phyloP scores from a whole-genome alignment of 768 basidiomycete species.

The Lactarius hatsudake region DNA sequence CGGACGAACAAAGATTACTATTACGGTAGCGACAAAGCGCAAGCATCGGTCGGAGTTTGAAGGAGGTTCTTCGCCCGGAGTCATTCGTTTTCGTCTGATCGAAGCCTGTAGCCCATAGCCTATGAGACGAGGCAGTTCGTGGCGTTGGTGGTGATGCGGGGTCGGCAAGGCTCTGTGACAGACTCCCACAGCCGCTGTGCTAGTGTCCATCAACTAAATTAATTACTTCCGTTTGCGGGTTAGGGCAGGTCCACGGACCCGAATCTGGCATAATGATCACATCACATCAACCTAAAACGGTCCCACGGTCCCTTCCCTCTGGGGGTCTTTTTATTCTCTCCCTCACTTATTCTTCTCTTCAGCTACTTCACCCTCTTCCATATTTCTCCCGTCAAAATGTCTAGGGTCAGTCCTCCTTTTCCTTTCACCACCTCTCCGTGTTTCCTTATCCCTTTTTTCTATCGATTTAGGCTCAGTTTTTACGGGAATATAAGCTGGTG shows the following conservation, averaged over 20 bases:
- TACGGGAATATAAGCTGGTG: slow-evolving; percentile 97
- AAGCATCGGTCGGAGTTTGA: neutral
- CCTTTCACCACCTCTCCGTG: neutral
- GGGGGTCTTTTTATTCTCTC: neutral
- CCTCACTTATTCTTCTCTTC: neutral
- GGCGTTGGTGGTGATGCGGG: neutral
- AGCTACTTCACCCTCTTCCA: neutral
- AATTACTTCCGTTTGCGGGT: too few relatives aligned
- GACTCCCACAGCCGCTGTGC: too few relatives aligned
- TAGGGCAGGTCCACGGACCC: neutral
- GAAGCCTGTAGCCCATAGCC: neutral
- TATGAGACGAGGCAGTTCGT: neutral
- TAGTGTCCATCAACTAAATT: too few relatives aligned
- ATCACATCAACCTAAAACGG: neutral
- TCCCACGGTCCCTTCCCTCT: neutral
- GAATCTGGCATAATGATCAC: neutral
- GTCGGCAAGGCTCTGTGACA: too few relatives aligned
- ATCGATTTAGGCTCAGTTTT: slow-evolving; percentile 71
- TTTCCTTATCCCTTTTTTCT: neutral
- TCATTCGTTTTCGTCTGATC: neutral
- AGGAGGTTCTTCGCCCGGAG: neutral
- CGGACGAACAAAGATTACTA: neutral
- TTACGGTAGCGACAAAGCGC: neutral
- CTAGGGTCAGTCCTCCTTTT: slow-evolving; percentile 32
- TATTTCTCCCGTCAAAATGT: slow-evolving; percentile 30